Evolutionary conservation across 2,329 filamentous ascomycete genomes (phyloP), one percentile per base, ranked within the genome.

Genomic region (Pyricularia sp.): DNA sequence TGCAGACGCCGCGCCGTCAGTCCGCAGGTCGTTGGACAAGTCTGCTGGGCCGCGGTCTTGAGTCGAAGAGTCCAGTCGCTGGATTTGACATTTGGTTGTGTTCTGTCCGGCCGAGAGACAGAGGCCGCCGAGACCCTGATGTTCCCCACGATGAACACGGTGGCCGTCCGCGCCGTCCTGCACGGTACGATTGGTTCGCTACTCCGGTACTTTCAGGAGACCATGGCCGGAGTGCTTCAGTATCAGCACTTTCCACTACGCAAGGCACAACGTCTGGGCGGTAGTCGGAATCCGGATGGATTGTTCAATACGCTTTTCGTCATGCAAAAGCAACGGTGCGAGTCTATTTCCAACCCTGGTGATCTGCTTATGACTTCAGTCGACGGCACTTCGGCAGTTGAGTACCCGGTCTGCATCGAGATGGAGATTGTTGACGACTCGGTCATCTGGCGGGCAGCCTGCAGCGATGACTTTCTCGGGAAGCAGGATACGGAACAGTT

Each of bases 91-190:
- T 96, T 94, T 71, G 93, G 93, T 0, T 84, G 90, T 0, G 88
- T 97, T 1, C 79, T 96, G 13, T 92, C 91, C 0, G 93, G 93
- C 19, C 84, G 93, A n/a, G 90, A 94, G 65, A 86, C 85, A 10
- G 87, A 89, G 60, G 82, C 84, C 19, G 83, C 85, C 0, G 83
- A 89, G 59, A 74, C 83, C 30, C 75, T 93, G 13, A 80, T 93
- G 71, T 97, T 96, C 70, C 93, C 93, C 0, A 91, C 89, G 0
- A 96, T 97, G 90, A 97, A 96, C 71, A 96, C 93, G 0, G 86
- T 96, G 0, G 84, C 88, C 0, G 79, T 96, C 8, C 82, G 92
- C 12, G 83, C 83, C 1, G 80, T 93, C 2, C 73, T 96, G 2
- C 89, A 94, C 69, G 90, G 90, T 1, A 85, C 81, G 0, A 76